Percentiles rank a stretch among this genome's conserved stretches.
Evolutionary conservation across 495 filamentous ascomycete species (phyloP).

Genomic region (Pseudevernia furfuracea): DNA sequence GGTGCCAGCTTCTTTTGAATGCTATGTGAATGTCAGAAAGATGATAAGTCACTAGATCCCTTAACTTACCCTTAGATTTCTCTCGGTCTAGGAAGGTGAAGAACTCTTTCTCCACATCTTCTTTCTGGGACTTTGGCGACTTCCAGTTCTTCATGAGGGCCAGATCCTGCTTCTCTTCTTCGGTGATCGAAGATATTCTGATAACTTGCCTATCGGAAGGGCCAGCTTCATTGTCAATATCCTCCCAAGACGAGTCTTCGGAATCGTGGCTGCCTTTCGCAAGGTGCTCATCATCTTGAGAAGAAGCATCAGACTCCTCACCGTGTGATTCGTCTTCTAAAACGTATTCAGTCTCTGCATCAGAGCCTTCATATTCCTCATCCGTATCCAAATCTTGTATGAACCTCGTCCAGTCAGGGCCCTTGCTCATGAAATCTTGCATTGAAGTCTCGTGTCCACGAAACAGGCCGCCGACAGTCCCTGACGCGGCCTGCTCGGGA

Average conservation of each 20-base stretch:
- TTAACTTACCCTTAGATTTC: constrained; percentile 29
- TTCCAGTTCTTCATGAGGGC: constrained; percentile 15
- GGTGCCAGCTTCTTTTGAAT: constrained; percentile 39
- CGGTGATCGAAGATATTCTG: neutral
- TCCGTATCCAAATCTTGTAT: constrained; percentile 26
- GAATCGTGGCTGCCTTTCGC: neutral
- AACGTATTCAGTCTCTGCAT: constrained; percentile 21
- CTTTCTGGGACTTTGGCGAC: neutral
- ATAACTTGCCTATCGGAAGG: neutral
- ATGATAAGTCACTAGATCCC: neutral
- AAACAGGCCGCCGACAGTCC: constrained; percentile 31
- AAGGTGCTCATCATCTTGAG: neutral
- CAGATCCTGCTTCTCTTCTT: constrained; percentile 15
- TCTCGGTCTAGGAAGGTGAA: constrained; percentile 31
- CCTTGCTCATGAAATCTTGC: constrained; percentile 29
- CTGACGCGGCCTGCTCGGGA: constrained; percentile 32
- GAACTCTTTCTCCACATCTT: constrained; percentile 19
- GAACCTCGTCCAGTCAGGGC: constrained; percentile 27
- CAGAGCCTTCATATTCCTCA: constrained; percentile 10
- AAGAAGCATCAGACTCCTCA: constrained; percentile 18
- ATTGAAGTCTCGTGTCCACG: constrained; percentile 35
- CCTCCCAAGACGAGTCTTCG: neutral
- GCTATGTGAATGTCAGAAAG: constrained; percentile 26
- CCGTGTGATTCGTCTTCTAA: constrained; percentile 22
- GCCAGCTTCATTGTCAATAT: neutral